Conservation (phyloP, 257 asterid species). For the Forsythia viridissima region DNA sequence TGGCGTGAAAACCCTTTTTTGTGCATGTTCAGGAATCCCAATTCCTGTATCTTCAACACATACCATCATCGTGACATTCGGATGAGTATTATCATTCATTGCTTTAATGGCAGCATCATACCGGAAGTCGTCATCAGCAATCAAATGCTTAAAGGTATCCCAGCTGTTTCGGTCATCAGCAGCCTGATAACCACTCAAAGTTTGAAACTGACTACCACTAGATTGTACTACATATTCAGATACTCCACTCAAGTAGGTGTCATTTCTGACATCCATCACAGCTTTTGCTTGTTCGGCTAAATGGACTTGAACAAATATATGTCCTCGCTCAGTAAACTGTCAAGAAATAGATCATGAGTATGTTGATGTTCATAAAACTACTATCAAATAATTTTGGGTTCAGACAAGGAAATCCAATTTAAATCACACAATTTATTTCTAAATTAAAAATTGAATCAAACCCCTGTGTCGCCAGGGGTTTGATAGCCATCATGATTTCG, state of each 20-base stretch:
- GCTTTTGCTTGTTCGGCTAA: conserved; percentile 62
- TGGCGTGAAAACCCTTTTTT: conserved; percentile 76
- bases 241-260: conserved; percentile 44
- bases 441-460: neutral
- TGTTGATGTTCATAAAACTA: neutral
- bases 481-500: neutral
- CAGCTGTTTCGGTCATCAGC: conserved; percentile 80
- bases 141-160: conserved; percentile 58
- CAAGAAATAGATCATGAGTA: neutral
- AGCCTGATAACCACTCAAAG: conserved; percentile 81
- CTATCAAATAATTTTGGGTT: neutral
- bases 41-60: conserved; percentile 91
- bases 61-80: conserved; percentile 55
- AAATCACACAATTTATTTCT: neutral
- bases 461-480: neutral
- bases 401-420: neutral
- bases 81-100: conserved; percentile 29
- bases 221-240: conserved; percentile 39
- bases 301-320: conserved; percentile 84
- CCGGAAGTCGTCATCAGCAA: conserved; percentile 41
- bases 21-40: conserved; percentile 78
- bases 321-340: conserved; percentile 91
- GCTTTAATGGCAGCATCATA: conserved; percentile 33
- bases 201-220: conserved; percentile 39
- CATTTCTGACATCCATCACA: conserved; percentile 32